Evolutionary conservation across 2,329 filamentous ascomycete genomes (phyloP).

Genomic region (Mycocentrospora acerina): DNA sequence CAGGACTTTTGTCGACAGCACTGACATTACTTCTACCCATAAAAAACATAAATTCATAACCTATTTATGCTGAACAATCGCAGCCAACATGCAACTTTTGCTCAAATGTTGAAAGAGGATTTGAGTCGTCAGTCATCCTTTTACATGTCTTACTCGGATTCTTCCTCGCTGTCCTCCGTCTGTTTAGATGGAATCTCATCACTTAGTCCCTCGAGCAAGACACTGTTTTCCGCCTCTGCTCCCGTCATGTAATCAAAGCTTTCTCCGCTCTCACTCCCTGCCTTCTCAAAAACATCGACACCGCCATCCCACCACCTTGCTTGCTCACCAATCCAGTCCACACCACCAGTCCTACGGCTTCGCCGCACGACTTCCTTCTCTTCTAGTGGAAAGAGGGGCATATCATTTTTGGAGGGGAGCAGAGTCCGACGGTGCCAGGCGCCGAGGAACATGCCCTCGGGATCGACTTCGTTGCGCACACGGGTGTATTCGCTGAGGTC

Average conservation of each 20-base stretch:
- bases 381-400: constrained; percentile 39
- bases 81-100: no score
- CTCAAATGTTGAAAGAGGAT: no score
- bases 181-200: constrained; percentile 17
- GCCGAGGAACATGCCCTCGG: constrained; percentile 83
- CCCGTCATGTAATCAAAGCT: constrained; percentile 51
- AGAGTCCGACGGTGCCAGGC: constrained; percentile 75
- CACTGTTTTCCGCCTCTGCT: constrained; percentile 45
- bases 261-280: constrained; percentile 29
- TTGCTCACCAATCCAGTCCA: constrained; percentile 44
- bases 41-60: no score
- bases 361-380: constrained; percentile 47
- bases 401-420: constrained; percentile 31
- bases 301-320: constrained; percentile 40
- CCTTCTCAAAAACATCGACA: constrained; percentile 32
- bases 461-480: constrained; percentile 70
- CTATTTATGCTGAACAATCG: no score
- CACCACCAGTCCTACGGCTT: constrained; percentile 31
- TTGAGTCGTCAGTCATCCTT: no score
- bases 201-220: constrained; percentile 33
- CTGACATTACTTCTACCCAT: no score
- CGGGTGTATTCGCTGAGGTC: constrained; percentile 66
- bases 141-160: no score
- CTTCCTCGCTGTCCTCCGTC: not conserved
- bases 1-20: no score